These are phyloP conservation scores for Lotmaria passim DNA, from an alignment of 208 protist genomes.

Conservation along the genomic window DNA sequence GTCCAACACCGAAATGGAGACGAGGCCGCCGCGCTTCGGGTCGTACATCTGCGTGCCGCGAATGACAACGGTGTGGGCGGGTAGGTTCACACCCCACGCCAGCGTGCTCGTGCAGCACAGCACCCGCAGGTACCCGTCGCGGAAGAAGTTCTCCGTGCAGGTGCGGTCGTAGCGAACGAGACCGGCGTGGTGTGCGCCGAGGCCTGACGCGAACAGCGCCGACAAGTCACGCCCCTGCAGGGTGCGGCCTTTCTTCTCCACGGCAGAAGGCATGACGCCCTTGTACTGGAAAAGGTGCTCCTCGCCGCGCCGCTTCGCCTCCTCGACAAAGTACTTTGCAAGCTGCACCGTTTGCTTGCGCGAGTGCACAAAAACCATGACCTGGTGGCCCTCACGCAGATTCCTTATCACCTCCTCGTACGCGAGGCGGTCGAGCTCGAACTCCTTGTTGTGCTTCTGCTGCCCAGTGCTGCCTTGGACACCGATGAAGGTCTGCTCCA, in stretches of 20 bases:
- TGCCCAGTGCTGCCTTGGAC: constrained; percentile 46
- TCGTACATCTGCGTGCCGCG: constrained; percentile 97
- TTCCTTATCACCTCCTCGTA: constrained; percentile 84
- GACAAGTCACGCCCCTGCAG: constrained; percentile 89
- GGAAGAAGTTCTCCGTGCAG: constrained; percentile 96
- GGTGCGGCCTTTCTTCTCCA: constrained; percentile 52
- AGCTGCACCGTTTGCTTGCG: constrained; percentile 96
- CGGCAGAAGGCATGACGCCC: constrained; percentile 45
- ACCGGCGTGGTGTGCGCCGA: constrained; percentile 98
- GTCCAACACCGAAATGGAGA: constrained; percentile 98
- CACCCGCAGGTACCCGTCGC: constrained; percentile 93
- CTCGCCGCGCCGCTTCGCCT: constrained; percentile 67
- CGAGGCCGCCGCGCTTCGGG: constrained; percentile 93
- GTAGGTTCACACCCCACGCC: constrained; percentile 99
- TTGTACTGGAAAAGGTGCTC: constrained; percentile 69
- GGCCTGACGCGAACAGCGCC: constrained; percentile 88
- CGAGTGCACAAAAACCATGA: constrained; percentile 99
- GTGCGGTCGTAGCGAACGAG: constrained; percentile 95
- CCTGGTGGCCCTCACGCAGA: constrained; percentile 95
- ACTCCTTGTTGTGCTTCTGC: constrained; percentile 60
- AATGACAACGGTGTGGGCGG: constrained; percentile 99
- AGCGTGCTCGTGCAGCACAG: constrained; percentile 99
- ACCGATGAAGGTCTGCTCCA: constrained; percentile 97
- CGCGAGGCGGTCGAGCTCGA: constrained; percentile 68
- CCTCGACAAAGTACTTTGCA: constrained; percentile 90